Evolutionary conservation across 225 moss, liverwort and hornwort species (phyloP).

Genomic region (Bryoerythrophyllum caledonicum): DNA sequence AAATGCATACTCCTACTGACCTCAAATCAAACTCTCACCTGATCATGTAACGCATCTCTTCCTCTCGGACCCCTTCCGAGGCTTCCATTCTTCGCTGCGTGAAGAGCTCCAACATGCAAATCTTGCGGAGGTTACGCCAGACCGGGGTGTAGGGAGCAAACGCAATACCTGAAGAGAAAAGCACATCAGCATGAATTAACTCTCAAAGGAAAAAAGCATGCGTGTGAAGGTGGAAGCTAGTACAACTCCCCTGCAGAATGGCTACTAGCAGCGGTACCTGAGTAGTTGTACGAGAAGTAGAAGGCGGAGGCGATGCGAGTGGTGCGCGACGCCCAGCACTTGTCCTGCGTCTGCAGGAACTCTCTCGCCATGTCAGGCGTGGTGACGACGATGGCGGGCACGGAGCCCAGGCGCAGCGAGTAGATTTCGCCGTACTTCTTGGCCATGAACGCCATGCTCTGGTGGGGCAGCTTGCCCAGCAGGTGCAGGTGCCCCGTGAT

Average conservation of each 20-base stretch:
- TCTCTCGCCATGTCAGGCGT: slow-evolving; percentile 36
- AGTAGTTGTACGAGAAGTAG: slow-evolving; percentile 46
- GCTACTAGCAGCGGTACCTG: slow-evolving; percentile 3
- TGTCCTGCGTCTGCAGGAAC: slow-evolving; percentile 42
- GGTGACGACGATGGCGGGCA: slow-evolving; percentile 42
- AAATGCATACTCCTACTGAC: no score
- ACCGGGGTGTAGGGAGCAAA: slow-evolving; percentile 48
- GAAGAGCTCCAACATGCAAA: slow-evolving; percentile 47
- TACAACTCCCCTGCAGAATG: no score
- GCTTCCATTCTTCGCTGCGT: slow-evolving; percentile 34
- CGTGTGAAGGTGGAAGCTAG: no score
- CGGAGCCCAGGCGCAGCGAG: slow-evolving; percentile 47
- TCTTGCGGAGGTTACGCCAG: slow-evolving; percentile 59
- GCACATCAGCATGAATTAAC: neutral
- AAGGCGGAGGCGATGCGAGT: neutral
- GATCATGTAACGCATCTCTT: slow-evolving; percentile 45
- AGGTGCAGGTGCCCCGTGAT: slow-evolving; percentile 45
- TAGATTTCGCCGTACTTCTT: slow-evolving; percentile 52
- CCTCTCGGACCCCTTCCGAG: slow-evolving; percentile 38
- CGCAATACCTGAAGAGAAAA: slow-evolving; percentile 30
- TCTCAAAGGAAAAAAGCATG: neutral
- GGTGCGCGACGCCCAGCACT: slow-evolving; percentile 47
- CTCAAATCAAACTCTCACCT: neutral
- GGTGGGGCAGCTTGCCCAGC: slow-evolving; percentile 41
- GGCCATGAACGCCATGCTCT: slow-evolving; percentile 29